Evolutionary conservation across 139 green algal species (phyloP).

Genomic region (Chlamydomonas schloesseri): DNA sequence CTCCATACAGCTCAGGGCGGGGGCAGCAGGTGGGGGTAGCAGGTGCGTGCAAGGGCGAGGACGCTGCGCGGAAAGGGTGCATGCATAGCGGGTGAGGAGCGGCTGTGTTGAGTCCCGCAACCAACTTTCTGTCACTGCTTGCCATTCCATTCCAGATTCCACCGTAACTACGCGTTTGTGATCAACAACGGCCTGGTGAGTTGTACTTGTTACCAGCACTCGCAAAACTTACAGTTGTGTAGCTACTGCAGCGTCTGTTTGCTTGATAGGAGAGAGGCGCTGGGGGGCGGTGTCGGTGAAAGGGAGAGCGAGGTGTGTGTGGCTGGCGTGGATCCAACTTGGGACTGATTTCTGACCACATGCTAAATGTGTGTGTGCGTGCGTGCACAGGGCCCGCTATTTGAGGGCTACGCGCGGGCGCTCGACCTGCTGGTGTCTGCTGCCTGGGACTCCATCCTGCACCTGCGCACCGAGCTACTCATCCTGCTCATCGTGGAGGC

Average conservation of each 20-base stretch:
- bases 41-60: too few species aligned
- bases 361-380: too few species aligned
- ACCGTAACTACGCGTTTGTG: conserved; percentile 25
- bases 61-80: background rate
- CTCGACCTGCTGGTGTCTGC: conserved; percentile 18
- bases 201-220: too few species aligned
- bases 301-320: too few species aligned
- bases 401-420: background rate
- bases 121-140: background rate
- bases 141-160: background rate
- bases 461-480: conserved; percentile 3
- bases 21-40: background rate
- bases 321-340: too few species aligned
- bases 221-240: too few species aligned
- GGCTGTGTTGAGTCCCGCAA: background rate
- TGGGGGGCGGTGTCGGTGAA: too few species aligned
- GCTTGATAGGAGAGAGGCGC: too few species aligned
- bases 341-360: too few species aligned
- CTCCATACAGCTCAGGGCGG: background rate
- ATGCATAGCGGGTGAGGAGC: background rate
- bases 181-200: conserved; percentile 9
- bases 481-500: conserved; percentile 33
- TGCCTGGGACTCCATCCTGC: background rate
- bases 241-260: too few species aligned
- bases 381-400: background rate